These are phyloP conservation scores for Apostasia ramifera DNA, from an alignment of 106 monocot species.

Conservation along the genomic window DNA sequence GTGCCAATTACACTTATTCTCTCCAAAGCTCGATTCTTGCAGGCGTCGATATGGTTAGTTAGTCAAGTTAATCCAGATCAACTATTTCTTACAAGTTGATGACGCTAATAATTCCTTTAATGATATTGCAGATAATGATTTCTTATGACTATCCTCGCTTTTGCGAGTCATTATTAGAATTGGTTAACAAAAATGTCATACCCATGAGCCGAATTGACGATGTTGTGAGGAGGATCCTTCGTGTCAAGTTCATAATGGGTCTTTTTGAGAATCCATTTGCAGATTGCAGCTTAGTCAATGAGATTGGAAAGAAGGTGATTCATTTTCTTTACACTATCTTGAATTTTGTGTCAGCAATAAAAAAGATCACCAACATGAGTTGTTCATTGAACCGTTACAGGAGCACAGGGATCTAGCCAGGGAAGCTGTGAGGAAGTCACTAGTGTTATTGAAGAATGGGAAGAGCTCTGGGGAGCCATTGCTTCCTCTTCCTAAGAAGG, in stretches of 20 bases:
- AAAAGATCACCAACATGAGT: background rate
- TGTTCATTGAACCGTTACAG: constrained; percentile 6
- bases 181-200: constrained; percentile 10
- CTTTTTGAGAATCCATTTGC: constrained; percentile 28
- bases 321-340: background rate
- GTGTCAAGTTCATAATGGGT: constrained; percentile 26
- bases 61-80: background rate
- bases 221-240: constrained; percentile 19
- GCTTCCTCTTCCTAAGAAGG: constrained; percentile 52
- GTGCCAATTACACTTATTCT: constrained; percentile 54
- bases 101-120: background rate
- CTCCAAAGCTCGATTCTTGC: constrained; percentile 38
- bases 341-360: background rate
- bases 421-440: constrained; percentile 59
- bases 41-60: constrained; percentile 63
- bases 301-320: constrained; percentile 25
- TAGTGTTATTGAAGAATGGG: constrained; percentile 53
- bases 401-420: constrained; percentile 50
- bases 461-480: constrained; percentile 19
- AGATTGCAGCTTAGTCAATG: constrained; percentile 14
- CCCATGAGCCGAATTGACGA: constrained; percentile 26
- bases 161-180: constrained; percentile 2
- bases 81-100: too few species aligned
- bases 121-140: constrained; percentile 21
- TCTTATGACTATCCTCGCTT: constrained; percentile 10